These are phyloP conservation scores for Zygoascus bituminiphila DNA, from an alignment of 805 yeast species.

Conservation along the genomic window DNA sequence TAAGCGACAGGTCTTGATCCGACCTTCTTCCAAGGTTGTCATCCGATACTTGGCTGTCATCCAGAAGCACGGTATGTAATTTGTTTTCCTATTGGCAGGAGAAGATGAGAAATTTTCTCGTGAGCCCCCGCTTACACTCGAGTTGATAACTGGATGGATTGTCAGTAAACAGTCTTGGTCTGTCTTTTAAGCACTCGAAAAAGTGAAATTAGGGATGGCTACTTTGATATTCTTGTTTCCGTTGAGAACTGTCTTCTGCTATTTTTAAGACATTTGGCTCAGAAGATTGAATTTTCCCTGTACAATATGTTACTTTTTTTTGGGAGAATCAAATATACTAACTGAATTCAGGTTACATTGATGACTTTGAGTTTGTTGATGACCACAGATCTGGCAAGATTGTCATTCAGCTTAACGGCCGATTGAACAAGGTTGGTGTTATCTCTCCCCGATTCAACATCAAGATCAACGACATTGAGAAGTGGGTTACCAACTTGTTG, in stretches of 20 bases:
- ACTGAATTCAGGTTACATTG: slow-evolving; percentile 62
- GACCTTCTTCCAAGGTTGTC: slow-evolving; percentile 98
- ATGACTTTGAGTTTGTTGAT: slow-evolving; percentile 95
- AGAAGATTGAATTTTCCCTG: not conserved
- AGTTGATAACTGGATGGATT: slow-evolving; percentile 98
- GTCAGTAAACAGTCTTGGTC: slow-evolving; percentile 82
- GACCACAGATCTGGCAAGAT: slow-evolving; percentile 99
- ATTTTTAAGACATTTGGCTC: slow-evolving; percentile 13
- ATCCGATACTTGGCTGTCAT: slow-evolving; percentile 93
- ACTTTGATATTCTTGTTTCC: not conserved
- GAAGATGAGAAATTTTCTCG: not conserved
- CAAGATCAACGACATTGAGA: slow-evolving; percentile 89
- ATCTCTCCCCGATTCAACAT: slow-evolving; percentile 98
- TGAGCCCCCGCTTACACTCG: slow-evolving; percentile 34
- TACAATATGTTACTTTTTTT: not conserved
- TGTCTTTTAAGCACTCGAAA: slow-evolving; percentile 98
- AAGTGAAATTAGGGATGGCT: slow-evolving; percentile 33
- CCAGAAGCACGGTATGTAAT: slow-evolving; percentile 87
- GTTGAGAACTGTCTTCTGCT: slow-evolving; percentile 29
- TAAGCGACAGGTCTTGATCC: slow-evolving; percentile 95
- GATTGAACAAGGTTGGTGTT: slow-evolving; percentile 98
- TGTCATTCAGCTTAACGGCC: slow-evolving; percentile 93
- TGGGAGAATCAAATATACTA: not conserved
- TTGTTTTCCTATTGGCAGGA: not conserved
- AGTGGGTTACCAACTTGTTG: slow-evolving; percentile 96